Evolutionary conservation across 129 eudicot species (phyloP), one percentile per base, ranked within the genome.

Genomic region (Gnaphalium uliginosum): DNA sequence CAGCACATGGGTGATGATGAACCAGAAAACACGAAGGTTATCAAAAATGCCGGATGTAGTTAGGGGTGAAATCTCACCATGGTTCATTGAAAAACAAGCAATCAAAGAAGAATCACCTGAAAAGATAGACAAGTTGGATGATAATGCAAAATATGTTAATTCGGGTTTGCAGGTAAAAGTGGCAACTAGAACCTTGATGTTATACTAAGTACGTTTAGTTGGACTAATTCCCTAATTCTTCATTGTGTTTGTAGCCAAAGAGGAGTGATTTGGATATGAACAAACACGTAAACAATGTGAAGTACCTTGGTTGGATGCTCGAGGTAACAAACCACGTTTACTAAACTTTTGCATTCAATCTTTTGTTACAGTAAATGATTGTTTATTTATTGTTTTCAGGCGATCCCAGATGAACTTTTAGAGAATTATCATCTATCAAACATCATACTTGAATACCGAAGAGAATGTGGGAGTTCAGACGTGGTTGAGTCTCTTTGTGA

Each of bases 1-100:
- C 89, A 91, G 97, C 72, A 88, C 95, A 18, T 91, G 95, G 92
- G 97, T 88, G 75, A 91, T 91, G 97, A 91, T 88, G 95, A 91
- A 88, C 90, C 73, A 88, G 79, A 74, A 77, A 72, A 91, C 95
- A 24, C 80, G 97, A 60, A 81, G 90, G 23, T 85, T 91, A 25
- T 91, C 97, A 14, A 91, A 91, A 60, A 91, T 88, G 90, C 95
- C 96, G 0, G 96, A 91, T 62, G 92, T 83, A 33, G 97, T 88
- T 33, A 79, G 96, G 79, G 87, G 73, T 4, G 97, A 91, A 74
- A 73, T 91, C 37, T 77, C 90, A 10, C 90, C 92, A 19, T 91
- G 95, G 95, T 91, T 88, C 74, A 82, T 87, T 68, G 75, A 79
- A 61, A 88, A 85, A 66, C 85, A 81, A 68, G 89, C 94, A 23